These are phyloP conservation scores for Cladosporium colombiae DNA, from an alignment of 2,329 filamentous ascomycete species.

Conservation along the genomic window DNA sequence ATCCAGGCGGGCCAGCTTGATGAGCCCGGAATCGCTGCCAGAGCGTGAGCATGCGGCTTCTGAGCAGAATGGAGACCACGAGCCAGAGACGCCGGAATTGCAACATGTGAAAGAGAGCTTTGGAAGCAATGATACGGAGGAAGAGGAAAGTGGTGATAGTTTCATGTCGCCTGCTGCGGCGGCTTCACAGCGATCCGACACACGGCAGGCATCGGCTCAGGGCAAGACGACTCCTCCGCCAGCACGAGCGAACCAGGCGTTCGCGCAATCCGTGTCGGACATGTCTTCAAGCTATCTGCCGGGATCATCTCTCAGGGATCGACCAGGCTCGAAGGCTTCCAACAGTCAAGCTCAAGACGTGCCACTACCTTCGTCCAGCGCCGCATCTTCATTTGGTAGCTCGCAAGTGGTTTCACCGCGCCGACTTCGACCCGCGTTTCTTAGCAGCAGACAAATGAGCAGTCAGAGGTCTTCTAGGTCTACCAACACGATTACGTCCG, in stretches of 20 bases:
- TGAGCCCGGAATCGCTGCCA: slow-evolving; percentile 1
- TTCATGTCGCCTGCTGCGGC: slow-evolving; percentile 16
- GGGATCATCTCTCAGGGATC: background rate
- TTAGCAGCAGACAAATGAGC: slow-evolving; percentile 57
- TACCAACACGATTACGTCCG: slow-evolving; percentile 56
- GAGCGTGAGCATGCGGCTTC: background rate
- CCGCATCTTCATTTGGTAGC: slow-evolving; percentile 4
- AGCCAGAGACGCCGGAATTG: slow-evolving; percentile 20
- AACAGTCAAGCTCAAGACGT: slow-evolving; percentile 10
- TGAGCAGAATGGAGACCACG: background rate
- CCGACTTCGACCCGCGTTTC: slow-evolving; percentile 51
- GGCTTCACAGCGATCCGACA: slow-evolving; percentile 12
- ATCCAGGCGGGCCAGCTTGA: background rate
- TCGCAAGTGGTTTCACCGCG: slow-evolving; percentile 14
- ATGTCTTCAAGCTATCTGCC: slow-evolving; percentile 4
- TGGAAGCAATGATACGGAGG: slow-evolving; percentile 4
- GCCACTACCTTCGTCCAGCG: slow-evolving; percentile 18
- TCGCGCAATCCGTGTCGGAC: slow-evolving; percentile 15
- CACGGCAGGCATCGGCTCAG: background rate
- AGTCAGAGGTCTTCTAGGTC: slow-evolving; percentile 61
- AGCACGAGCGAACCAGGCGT: background rate
- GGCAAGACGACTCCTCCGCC: background rate
- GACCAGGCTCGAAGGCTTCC: slow-evolving; percentile 27
- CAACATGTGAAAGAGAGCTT: slow-evolving; percentile 23
- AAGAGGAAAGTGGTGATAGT: slow-evolving; percentile 16